Percentiles rank a stretch among this genome's conserved stretches.
phyloP scores from a whole-genome alignment of 177 flowering plant genomes.

The Vitis hybrid region DNA sequence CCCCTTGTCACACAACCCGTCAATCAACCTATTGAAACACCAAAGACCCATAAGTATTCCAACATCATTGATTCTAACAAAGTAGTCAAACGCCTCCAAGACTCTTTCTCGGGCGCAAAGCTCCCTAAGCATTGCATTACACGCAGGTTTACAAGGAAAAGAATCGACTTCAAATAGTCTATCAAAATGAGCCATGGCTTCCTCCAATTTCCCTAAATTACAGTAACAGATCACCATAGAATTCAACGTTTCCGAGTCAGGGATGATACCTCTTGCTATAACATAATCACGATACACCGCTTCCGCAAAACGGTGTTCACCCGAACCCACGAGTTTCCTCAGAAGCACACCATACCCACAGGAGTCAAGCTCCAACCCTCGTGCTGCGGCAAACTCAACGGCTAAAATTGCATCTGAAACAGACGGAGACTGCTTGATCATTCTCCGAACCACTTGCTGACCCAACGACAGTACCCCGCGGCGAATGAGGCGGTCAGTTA shows the following conservation, averaged over 20 bases:
- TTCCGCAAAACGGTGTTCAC: slow-evolving; percentile 35
- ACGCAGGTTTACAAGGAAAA: slow-evolving; percentile 31
- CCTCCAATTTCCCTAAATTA: slow-evolving; percentile 45
- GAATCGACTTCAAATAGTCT: slow-evolving; percentile 15
- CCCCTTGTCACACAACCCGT: slow-evolving; percentile 41
- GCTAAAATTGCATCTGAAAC: slow-evolving; percentile 26
- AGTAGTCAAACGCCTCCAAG: slow-evolving; percentile 40
- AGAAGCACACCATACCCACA: slow-evolving; percentile 28
- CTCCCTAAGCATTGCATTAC: slow-evolving; percentile 28
- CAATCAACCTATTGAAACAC: slow-evolving; percentile 36
- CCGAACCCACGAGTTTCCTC: slow-evolving; percentile 29
- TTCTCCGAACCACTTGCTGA: slow-evolving; percentile 38
- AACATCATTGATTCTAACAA: slow-evolving; percentile 19
- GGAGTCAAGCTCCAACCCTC: slow-evolving; percentile 40
- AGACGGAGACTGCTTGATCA: slow-evolving; percentile 30
- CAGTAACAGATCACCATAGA: slow-evolving; percentile 51
- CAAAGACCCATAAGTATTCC: slow-evolving; percentile 22
- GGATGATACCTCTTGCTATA: slow-evolving; percentile 30
- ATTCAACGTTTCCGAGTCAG: slow-evolving; percentile 29
- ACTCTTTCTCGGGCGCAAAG: slow-evolving; percentile 30
- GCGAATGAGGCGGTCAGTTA: slow-evolving; percentile 28
- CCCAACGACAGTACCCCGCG: slow-evolving; percentile 42
- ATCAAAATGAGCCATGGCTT: slow-evolving; percentile 38
- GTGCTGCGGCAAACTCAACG: slow-evolving; percentile 27
- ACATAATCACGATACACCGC: slow-evolving; percentile 23